Conservation (phyloP, 148 eudicot species). For the Oxyria digyna region DNA sequence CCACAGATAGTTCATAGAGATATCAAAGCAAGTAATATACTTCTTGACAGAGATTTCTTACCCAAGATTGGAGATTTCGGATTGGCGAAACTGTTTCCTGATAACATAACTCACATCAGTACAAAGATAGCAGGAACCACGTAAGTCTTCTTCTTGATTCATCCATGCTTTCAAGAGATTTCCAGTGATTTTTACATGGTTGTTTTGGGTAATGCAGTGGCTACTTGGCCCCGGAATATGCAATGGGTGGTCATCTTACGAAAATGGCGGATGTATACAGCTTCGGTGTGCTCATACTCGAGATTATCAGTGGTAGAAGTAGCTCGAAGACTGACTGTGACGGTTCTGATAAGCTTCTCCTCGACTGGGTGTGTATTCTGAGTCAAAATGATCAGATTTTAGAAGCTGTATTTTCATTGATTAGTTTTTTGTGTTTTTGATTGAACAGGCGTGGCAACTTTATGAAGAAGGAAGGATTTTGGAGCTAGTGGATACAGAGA, state of each 20-base stretch:
- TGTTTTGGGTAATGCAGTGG: slow-evolving; percentile 10
- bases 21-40: slow-evolving; percentile 92
- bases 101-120: slow-evolving; percentile 82
- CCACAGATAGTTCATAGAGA: slow-evolving; percentile 94
- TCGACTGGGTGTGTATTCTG: slow-evolving; percentile 8
- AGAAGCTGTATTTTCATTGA: no score
- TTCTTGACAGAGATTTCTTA: slow-evolving; percentile 48
- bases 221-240: slow-evolving; percentile 13
- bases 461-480: slow-evolving; percentile 54
- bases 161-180: no score
- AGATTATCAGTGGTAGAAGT: slow-evolving; percentile 10
- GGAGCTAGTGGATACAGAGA: slow-evolving; percentile 68
- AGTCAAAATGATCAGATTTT: no score
- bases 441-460: slow-evolving; percentile 69
- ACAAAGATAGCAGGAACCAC: slow-evolving; percentile 89
- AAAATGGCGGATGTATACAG: slow-evolving; percentile 14
- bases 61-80: slow-evolving; percentile 98
- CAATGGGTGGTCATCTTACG: slow-evolving; percentile 12
- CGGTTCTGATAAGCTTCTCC: slow-evolving; percentile 7
- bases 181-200: neutral
- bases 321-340: slow-evolving; percentile 9
- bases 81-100: slow-evolving; percentile 94
- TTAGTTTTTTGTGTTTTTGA: no score
- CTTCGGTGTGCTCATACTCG: slow-evolving; percentile 11
- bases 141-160: no score